These are phyloP conservation scores for Penicillium frequentans DNA, from an alignment of 2,329 filamentous ascomycete genomes.

Conservation along the genomic window DNA sequence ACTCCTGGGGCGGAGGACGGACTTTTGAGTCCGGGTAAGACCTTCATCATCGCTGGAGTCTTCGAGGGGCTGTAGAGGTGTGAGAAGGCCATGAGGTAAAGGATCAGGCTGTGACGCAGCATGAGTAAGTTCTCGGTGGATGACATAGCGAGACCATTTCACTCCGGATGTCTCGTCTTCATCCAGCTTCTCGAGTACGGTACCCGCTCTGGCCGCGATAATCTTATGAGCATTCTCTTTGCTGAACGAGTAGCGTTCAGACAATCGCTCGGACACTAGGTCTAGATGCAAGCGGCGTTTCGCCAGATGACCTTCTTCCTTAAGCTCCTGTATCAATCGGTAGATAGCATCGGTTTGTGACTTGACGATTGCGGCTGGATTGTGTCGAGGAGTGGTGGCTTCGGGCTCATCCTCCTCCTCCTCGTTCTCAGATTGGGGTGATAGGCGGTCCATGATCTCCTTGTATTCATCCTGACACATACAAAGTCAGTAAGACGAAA, in stretches of 20 bases:
- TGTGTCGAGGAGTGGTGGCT: constrained; percentile 22
- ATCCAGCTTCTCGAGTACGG: constrained; percentile 38
- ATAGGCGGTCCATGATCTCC: constrained; percentile 27
- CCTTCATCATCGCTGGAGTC: constrained; percentile 34
- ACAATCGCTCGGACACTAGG: constrained; percentile 34
- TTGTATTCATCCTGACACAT: constrained; percentile 34
- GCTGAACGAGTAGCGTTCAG: constrained; percentile 29
- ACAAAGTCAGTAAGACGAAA: background rate
- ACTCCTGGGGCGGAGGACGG: constrained; percentile 46
- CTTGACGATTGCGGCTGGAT: constrained; percentile 28
- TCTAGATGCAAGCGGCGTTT: constrained; percentile 43
- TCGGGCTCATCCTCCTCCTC: constrained; percentile 20
- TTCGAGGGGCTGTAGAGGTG: constrained; percentile 36
- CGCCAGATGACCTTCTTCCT: constrained; percentile 40
- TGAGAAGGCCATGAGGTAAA: constrained; percentile 31
- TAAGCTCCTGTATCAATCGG: constrained; percentile 38
- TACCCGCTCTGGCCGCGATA: constrained; percentile 32
- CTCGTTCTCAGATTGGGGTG: constrained; percentile 20
- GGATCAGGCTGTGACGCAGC: constrained; percentile 29
- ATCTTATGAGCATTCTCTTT: constrained; percentile 38
- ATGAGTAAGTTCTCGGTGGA: constrained; percentile 41
- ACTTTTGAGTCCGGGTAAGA: constrained; percentile 40
- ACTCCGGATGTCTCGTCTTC: constrained; percentile 36
- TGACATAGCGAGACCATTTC: constrained; percentile 43
- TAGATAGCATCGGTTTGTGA: constrained; percentile 40